These are phyloP conservation scores for Ustilago tritici DNA, from an alignment of 1,284 basidiomycete species.

Conservation along the genomic window DNA sequence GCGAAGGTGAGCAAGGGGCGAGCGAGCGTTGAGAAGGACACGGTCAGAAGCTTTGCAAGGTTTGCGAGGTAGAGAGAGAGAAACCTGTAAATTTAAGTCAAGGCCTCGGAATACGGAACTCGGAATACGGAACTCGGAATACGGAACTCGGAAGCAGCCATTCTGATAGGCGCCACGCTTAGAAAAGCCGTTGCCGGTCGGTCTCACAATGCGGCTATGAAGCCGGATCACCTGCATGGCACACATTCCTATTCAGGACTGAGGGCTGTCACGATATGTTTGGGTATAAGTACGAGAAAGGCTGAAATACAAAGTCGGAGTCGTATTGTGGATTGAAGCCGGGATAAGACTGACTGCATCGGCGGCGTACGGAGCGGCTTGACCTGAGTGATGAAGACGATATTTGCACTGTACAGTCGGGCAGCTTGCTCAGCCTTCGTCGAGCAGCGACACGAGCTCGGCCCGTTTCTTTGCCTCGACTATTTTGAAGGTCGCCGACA, in stretches of 20 bases:
- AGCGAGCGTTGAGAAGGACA: not conserved
- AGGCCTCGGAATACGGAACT: conserved; percentile 14
- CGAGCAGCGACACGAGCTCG: too few relatives aligned
- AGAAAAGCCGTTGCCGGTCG: not conserved
- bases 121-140: too few relatives aligned
- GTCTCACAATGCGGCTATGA: not conserved
- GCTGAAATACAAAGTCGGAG: not conserved
- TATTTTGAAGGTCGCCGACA: not conserved
- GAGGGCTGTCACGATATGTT: not conserved
- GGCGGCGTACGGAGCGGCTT: too few relatives aligned
- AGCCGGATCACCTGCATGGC: not conserved
- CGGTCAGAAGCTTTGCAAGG: too few relatives aligned
- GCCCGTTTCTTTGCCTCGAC: not conserved
- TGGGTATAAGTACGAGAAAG: not conserved
- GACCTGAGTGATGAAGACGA: too few relatives aligned
- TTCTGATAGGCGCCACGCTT: not conserved
- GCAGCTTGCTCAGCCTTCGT: too few relatives aligned
- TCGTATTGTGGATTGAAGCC: not conserved
- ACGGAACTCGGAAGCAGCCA: too few relatives aligned
- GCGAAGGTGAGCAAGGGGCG: not conserved
- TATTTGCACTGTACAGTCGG: too few relatives aligned
- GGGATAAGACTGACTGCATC: not conserved
- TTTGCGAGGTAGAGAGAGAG: conserved; percentile 1
- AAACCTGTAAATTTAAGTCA: conserved; percentile 7
- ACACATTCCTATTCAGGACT: not conserved